phyloP scores from a whole-genome alignment of 2,329 filamentous ascomycete genomes.

The Pyricularia grisea region DNA sequence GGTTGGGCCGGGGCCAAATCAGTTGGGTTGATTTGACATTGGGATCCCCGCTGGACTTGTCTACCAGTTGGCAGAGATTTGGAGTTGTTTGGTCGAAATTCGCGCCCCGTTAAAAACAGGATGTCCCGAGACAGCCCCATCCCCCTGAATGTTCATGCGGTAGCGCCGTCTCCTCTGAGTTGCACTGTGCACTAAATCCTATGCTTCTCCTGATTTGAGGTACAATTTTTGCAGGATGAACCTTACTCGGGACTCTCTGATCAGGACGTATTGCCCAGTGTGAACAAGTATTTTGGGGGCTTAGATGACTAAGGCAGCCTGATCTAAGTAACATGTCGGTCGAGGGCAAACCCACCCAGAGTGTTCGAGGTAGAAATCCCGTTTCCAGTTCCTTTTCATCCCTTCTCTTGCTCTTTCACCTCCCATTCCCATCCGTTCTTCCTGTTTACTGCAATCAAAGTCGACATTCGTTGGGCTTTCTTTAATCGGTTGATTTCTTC shows the following conservation, averaged over 20 bases:
- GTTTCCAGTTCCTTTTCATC: neutral
- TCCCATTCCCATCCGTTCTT: neutral
- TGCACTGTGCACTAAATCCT: neutral
- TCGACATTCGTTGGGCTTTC: neutral
- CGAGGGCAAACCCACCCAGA: neutral
- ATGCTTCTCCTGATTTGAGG: neutral
- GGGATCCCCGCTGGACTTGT: neutral
- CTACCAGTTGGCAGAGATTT: neutral
- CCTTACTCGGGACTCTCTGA: neutral
- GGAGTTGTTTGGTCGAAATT: neutral
- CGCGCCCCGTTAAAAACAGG: neutral
- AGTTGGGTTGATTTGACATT: neutral
- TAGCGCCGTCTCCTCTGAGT: neutral
- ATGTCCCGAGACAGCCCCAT: neutral
- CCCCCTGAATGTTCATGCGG: neutral
- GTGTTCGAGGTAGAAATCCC: neutral
- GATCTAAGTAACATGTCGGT: neutral
- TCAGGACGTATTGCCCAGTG: neutral
- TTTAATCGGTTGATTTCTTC: neutral
- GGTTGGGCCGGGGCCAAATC: neutral
- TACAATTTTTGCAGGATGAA: neutral
- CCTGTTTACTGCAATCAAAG: neutral
- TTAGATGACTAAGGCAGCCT: neutral
- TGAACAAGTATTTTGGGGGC: neutral
- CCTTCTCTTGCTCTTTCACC: neutral